These are phyloP conservation scores for Oemleria cerasiformis DNA, from an alignment of 306 rosid genomes.

Conservation along the genomic window DNA sequence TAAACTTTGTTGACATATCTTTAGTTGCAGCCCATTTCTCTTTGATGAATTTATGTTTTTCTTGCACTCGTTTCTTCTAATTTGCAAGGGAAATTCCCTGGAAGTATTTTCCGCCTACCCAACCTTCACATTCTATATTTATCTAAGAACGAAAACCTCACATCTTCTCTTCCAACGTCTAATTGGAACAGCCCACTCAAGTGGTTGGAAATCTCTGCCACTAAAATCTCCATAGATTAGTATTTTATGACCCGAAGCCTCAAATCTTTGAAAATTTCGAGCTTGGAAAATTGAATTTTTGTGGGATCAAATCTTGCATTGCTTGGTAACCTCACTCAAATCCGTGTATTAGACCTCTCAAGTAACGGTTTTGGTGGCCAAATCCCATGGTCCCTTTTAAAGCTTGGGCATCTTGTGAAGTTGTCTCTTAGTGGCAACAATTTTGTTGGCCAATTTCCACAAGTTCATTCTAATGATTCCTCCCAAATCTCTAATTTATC, in stretches of 20 bases:
- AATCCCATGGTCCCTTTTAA: no score
- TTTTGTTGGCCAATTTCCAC: slow-evolving; percentile 2
- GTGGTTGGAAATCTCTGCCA: background rate
- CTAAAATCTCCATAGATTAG: no score
- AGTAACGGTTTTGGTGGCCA: no score
- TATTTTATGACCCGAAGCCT: no score
- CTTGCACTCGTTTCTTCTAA: no score
- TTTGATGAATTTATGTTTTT: background rate
- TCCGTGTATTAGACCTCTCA: no score
- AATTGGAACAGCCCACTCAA: slow-evolving; percentile 13
- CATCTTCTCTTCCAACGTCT: background rate
- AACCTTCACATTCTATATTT: background rate
- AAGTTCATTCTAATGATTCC: no score
- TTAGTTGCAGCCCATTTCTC: background rate
- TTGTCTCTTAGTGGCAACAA: background rate
- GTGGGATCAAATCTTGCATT: no score
- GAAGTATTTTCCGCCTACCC: background rate
- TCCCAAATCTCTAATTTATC: no score
- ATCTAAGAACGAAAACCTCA: background rate
- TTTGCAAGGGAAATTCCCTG: background rate
- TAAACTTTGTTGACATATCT: background rate
- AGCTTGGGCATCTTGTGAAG: background rate
- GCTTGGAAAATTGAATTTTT: background rate
- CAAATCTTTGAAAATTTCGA: background rate
- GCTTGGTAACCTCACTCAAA: no score